Base-by-base conservation (phyloP, 306 rosid genomes). In the Sphenostylis stenocarpa region DNA sequence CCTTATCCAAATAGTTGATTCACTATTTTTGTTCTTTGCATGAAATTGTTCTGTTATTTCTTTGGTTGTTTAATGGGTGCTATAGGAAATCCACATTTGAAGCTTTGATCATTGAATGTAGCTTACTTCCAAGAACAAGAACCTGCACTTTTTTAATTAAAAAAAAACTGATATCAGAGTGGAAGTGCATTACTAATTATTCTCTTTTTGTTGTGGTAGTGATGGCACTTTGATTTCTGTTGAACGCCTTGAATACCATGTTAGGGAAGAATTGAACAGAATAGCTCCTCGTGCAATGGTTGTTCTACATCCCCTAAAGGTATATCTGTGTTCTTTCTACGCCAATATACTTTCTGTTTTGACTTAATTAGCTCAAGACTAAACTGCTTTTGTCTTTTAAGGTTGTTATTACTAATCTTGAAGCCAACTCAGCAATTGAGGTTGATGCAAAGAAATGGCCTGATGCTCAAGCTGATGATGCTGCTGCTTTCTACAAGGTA, bases 401-500 rank as follows among this genome's bases (percentile, higher is more conserved):
- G 98, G 96, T 95, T 72, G 97, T 95, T 26, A 91, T 95, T 65
- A 88, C 97, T 70, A 95, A 95, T 78, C 82, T 93, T 76, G 93
- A 95, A 82, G 88, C 89, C 56, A 88, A 81, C 88, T 81, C 87
- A 77, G 66, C 78, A 45, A 75, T 83, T 73, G 91, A 92, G 63
- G 93, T 93, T 65, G 97, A 91, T 60, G 99, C 93, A 63, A 92
- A 88, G 87, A 92, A 79, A 77, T 88, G 92, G 96, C 97, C 98
- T n/a, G 97, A 95, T 83, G 93, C 90, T 82, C 89, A 87, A 73
- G 80, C 78, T 24, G 94, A 89, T 78, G 91, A 91, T 76, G 72
- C 85, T 43, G 90, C 94, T 68, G 91, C 92, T 70, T 84, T 84
- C 56, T 95, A 95, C 85, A 89, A 92, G 97, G 99, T 95, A 83